Evolutionary conservation across 2,329 filamentous ascomycete species (phyloP).

Genomic region (Fusarium sp.): DNA sequence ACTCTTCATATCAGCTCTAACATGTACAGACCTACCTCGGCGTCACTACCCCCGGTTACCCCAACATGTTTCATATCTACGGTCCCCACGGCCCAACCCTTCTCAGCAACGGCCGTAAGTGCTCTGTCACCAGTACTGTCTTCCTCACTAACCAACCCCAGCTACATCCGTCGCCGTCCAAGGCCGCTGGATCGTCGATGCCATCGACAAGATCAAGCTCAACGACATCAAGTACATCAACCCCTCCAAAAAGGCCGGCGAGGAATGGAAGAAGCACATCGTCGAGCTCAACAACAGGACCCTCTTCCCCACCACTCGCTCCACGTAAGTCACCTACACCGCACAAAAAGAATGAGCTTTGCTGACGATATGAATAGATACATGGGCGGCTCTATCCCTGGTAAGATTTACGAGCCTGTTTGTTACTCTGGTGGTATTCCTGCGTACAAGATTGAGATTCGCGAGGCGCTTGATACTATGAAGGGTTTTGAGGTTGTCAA

Average conservation of each 20-base stretch:
- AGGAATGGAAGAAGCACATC: constrained; percentile 61
- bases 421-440: constrained; percentile 58
- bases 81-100: constrained; percentile 67
- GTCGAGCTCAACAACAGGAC: constrained; percentile 57
- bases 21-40: constrained; percentile 54
- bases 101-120: constrained; percentile 61
- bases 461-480: constrained; percentile 29
- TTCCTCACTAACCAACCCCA: not conserved
- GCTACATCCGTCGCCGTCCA: constrained; percentile 64
- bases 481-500: constrained; percentile 39
- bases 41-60: constrained; percentile 55
- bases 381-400: constrained; percentile 66
- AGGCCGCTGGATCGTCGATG: constrained; percentile 64
- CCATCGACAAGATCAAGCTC: constrained; percentile 59
- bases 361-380: constrained; percentile 55
- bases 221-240: constrained; percentile 62
- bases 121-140: rapidly evolving
- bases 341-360: rapidly evolving
- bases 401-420: constrained; percentile 62
- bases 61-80: constrained; percentile 65
- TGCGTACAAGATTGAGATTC: constrained; percentile 45
- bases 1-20: not conserved
- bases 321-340: not conserved
- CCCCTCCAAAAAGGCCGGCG: constrained; percentile 56
- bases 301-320: constrained; percentile 59